Percentiles rank a stretch among this genome's conserved stretches.
These are phyloP conservation scores for Dispira simplex DNA, from an alignment of 192 early-diverging fungal genomes.

Conservation along the genomic window DNA sequence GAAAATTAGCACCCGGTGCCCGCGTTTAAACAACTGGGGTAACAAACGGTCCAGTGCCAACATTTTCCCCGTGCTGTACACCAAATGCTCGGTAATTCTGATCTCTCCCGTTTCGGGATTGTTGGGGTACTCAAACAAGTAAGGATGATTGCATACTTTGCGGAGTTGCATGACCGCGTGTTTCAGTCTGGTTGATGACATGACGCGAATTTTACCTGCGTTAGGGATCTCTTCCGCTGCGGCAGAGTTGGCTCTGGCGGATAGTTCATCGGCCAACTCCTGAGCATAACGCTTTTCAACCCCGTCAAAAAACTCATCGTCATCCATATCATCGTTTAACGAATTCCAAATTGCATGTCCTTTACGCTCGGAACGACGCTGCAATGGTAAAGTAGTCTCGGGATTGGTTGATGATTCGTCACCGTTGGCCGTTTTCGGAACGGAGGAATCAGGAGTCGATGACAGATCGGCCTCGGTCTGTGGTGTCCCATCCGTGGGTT, in stretches of 20 bases:
- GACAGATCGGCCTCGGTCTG: neutral
- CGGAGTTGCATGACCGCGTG: conserved; percentile 63
- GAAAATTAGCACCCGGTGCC: conserved; percentile 90
- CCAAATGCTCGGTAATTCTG: conserved; percentile 35
- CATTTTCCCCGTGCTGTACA: conserved; percentile 76
- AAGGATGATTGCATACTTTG: conserved; percentile 95
- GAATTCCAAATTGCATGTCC: neutral
- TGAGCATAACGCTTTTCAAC: neutral
- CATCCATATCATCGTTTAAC: neutral
- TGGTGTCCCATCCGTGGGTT: conserved; percentile 1
- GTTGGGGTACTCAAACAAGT: conserved; percentile 68
- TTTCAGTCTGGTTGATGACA: neutral
- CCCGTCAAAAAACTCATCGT: neutral
- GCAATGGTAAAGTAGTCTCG: neutral
- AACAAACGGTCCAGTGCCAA: conserved; percentile 69
- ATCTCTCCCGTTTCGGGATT: conserved; percentile 46
- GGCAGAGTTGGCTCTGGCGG: neutral
- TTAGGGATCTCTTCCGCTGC: neutral
- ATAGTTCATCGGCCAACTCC: neutral
- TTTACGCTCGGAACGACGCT: neutral
- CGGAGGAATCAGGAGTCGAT: neutral
- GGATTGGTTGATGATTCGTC: neutral
- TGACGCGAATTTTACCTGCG: neutral
- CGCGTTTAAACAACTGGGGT: conserved; percentile 53
- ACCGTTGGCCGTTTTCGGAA: neutral